These are phyloP conservation scores for Phaseolus coccineus DNA, from an alignment of 331 rosid species.

Conservation along the genomic window DNA sequence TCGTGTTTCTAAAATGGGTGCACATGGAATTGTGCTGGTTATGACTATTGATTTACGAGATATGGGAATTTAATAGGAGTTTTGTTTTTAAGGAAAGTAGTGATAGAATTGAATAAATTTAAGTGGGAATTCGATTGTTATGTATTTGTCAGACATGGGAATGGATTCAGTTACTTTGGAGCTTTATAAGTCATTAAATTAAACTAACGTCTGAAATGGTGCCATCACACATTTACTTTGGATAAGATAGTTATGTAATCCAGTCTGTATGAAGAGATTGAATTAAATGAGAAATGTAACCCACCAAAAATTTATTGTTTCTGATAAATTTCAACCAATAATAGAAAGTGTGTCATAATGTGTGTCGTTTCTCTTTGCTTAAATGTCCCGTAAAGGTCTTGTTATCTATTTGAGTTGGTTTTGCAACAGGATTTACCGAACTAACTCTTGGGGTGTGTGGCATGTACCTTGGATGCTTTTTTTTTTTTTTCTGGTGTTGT, in stretches of 20 bases:
- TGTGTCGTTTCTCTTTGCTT: background rate
- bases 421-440: background rate
- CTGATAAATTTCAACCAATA: background rate
- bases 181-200: too few relatives aligned
- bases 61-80: background rate
- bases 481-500: background rate
- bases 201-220: background rate
- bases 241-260: conserved; percentile 18
- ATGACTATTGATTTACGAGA: background rate
- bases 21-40: background rate
- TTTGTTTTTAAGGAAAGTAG: conserved; percentile 14
- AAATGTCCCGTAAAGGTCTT: background rate
- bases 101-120: background rate
- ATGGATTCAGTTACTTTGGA: too few relatives aligned
- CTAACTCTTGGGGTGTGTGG: background rate
- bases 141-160: conserved; percentile 16
- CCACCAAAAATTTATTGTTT: background rate
- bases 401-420: background rate
- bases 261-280: background rate
- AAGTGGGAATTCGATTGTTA: background rate
- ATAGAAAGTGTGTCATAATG: background rate
- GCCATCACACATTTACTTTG: background rate
- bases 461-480: background rate
- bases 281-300: background rate
- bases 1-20: background rate